Conservation (phyloP, 2,329 filamentous ascomycete species). For the Pyrenochaeta sp. region DNA sequence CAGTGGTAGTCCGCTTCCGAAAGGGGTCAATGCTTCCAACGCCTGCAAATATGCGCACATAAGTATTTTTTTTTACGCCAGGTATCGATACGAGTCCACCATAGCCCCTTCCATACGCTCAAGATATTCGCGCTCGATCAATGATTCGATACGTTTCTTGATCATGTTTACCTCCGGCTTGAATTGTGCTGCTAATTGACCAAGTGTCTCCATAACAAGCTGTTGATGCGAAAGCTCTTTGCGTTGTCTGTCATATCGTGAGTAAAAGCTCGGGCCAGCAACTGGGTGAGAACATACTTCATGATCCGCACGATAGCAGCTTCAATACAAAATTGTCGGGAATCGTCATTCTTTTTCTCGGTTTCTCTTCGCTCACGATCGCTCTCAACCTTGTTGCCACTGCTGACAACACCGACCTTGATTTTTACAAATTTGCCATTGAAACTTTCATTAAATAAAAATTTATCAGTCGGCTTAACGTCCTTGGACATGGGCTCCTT, state of each 20-base stretch:
- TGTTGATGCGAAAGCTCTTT: slow-evolving; percentile 75
- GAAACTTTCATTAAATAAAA: slow-evolving; percentile 84
- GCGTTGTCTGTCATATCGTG: slow-evolving; percentile 66
- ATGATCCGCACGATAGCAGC: slow-evolving; percentile 83
- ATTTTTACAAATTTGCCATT: slow-evolving; percentile 84
- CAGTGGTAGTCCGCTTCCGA: slow-evolving; percentile 3
- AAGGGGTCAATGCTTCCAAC: not conserved
- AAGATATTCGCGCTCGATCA: slow-evolving; percentile 80
- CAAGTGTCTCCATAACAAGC: slow-evolving; percentile 75
- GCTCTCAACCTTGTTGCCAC: slow-evolving; percentile 85
- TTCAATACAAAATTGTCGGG: slow-evolving; percentile 74
- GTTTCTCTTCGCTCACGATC: slow-evolving; percentile 72
- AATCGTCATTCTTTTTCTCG: slow-evolving; percentile 78
- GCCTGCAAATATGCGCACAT: slow-evolving; percentile 3
- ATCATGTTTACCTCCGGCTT: slow-evolving; percentile 79
- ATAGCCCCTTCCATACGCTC: slow-evolving; percentile 74
- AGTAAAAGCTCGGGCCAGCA: slow-evolving; percentile 8
- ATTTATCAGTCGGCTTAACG: slow-evolving; percentile 78
- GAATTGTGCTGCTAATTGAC: slow-evolving; percentile 74
- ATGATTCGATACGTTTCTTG: slow-evolving; percentile 81
- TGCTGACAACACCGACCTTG: slow-evolving; percentile 84
- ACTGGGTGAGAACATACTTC: slow-evolving; percentile 70
- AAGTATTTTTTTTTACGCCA: slow-evolving; percentile 65
- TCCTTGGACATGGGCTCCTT: slow-evolving; percentile 84
- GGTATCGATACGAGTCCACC: slow-evolving; percentile 72